Conservation (phyloP, 1,139 yeast genomes). For the Magnusiomyces clavatus region DNA sequence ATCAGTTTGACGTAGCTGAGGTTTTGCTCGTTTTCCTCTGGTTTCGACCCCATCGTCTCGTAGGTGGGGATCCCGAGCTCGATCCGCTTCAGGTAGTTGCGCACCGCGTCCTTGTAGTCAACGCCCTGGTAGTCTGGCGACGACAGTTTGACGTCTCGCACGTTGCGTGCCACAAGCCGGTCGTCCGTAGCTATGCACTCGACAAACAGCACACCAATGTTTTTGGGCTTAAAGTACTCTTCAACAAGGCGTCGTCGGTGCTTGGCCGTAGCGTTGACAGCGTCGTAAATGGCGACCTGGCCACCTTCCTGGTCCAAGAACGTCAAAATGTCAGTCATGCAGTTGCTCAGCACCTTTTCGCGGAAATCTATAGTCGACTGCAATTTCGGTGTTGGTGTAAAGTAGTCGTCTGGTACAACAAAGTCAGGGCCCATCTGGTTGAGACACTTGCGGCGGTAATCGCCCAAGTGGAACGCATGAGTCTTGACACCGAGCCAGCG, state of each 20-base stretch:
- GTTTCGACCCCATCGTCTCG: conserved; percentile 36
- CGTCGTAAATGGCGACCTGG: conserved; percentile 94
- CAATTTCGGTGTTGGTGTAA: conserved; percentile 43
- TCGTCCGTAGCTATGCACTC: conserved; percentile 81
- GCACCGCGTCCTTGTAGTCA: conserved; percentile 42
- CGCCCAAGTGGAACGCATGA: conserved; percentile 86
- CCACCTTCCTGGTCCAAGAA: conserved; percentile 62
- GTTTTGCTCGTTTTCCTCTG: conserved; percentile 33
- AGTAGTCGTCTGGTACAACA: conserved; percentile 61
- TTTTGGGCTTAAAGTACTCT: conserved; percentile 30
- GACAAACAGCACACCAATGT: conserved; percentile 74
- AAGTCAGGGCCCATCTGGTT: conserved; percentile 33
- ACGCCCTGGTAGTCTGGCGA: conserved; percentile 84
- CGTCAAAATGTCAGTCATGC: conserved; percentile 58
- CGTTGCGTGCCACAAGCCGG: conserved; percentile 61
- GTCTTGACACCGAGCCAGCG: conserved; percentile 93
- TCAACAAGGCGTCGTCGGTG: conserved; percentile 37
- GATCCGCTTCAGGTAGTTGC: conserved; percentile 40
- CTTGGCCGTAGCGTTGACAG: conserved; percentile 74
- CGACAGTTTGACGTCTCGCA: conserved; percentile 68
- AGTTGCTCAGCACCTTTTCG: conserved; percentile 50
- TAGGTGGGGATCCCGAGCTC: conserved; percentile 38
- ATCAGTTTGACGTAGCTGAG: conserved; percentile 72
- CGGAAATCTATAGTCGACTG: conserved; percentile 49
- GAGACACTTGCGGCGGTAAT: conserved; percentile 58